Conservation (phyloP, 306 rosid species). For the Begonia loranthoides region DNA sequence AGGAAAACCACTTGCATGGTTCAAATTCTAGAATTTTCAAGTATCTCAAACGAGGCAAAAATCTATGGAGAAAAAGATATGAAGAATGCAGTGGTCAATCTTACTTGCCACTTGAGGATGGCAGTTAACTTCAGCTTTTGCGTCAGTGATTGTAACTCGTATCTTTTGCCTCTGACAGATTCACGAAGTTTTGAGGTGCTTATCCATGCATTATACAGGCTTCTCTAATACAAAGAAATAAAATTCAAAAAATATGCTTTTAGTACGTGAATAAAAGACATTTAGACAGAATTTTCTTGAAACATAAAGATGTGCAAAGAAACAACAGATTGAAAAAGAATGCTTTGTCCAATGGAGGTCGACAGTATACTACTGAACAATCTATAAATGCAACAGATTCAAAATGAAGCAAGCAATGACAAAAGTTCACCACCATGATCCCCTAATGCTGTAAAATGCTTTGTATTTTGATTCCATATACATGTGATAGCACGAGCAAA, state of each 20-base stretch:
- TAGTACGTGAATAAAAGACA: neutral
- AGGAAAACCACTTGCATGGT: too few relatives aligned
- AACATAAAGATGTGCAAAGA: neutral
- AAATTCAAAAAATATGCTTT: constrained; percentile 12
- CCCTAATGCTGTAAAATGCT: too few relatives aligned
- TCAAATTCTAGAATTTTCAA: too few relatives aligned
- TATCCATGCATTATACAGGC: constrained; percentile 64
- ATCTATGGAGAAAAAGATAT: constrained; percentile 3
- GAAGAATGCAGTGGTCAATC: constrained; percentile 14
- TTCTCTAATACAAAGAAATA: constrained; percentile 43
- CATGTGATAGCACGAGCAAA: too few relatives aligned
- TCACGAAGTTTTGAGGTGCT: constrained; percentile 62
- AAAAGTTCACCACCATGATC: too few relatives aligned
- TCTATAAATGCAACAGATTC: too few relatives aligned
- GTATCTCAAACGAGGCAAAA: neutral
- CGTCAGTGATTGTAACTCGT: constrained; percentile 51
- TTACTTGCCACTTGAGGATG: constrained; percentile 79
- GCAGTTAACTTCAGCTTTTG: constrained; percentile 54
- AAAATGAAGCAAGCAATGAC: too few relatives aligned
- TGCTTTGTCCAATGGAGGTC: neutral
- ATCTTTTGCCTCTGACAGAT: constrained; percentile 73
- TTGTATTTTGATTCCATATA: too few relatives aligned
- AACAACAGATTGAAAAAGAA: neutral
- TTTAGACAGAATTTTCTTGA: neutral
- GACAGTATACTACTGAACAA: neutral